These are phyloP conservation scores for Solanum infundibuliforme DNA, from an alignment of 257 asterid species.

Conservation along the genomic window DNA sequence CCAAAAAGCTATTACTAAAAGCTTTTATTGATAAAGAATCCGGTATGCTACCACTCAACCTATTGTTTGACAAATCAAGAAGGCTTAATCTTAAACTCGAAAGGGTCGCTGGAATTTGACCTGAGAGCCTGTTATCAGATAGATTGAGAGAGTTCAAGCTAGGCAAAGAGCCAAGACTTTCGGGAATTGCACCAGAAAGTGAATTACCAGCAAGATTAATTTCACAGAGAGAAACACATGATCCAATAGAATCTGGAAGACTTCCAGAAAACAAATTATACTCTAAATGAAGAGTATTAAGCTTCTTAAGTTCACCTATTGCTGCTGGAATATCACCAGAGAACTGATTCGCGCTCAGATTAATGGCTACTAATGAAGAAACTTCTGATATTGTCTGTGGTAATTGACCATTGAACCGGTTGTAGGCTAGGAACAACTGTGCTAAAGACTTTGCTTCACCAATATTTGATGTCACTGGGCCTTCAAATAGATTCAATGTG, in stretches of 20 bases:
- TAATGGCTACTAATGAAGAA: conserved; percentile 19
- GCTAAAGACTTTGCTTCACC: conserved; percentile 30
- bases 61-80: conserved; percentile 31
- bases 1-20: conserved; percentile 17
- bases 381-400: conserved; percentile 26
- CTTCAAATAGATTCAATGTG: conserved; percentile 24
- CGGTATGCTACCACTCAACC: conserved; percentile 21
- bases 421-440: conserved; percentile 22
- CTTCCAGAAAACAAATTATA: conserved; percentile 22
- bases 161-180: conserved; percentile 21
- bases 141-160: conserved; percentile 29
- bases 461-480: conserved; percentile 19
- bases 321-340: conserved; percentile 21
- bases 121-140: conserved; percentile 23
- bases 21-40: conserved; percentile 24
- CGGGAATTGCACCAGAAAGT: conserved; percentile 25
- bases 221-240: conserved; percentile 21
- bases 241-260: conserved; percentile 30
- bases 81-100: conserved; percentile 23
- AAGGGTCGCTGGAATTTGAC: conserved; percentile 24
- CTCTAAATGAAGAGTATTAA: conserved; percentile 19
- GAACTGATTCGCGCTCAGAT: conserved; percentile 21
- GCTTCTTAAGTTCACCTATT: conserved; percentile 18
- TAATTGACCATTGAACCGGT: conserved; percentile 23
- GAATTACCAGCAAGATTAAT: conserved; percentile 23